Base-by-base conservation (phyloP, 495 filamentous ascomycete species). In the Penicillium samsonianum region DNA sequence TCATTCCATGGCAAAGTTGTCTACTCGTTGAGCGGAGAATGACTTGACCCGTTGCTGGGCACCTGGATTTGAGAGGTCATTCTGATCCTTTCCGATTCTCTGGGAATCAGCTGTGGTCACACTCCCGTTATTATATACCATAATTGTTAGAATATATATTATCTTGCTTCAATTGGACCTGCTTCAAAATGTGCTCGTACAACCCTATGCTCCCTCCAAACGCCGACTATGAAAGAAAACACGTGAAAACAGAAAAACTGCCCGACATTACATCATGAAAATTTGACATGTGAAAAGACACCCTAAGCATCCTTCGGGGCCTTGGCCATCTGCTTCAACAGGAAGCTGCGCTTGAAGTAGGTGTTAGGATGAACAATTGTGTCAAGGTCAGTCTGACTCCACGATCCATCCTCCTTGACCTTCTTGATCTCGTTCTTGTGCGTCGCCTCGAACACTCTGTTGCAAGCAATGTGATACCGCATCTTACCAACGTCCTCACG, bases 331-430 rank as follows among this genome's bases (percentile, higher is more conserved):
- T 91, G 86, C 81, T 90, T 96, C 45, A 98, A 72, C 63, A 95
- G 63, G 71, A 90, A 98, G 67, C 90, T 93, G 59, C 92, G 82
- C 79, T 94, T 93, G 73, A 98, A 98, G 72, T 97, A 99, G 53
- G 91, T 91, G 71, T 99, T 99, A 10, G 95, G 95, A 71, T 99
- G 95, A 19, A 96, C 87, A 62, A 99, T 97, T 2, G 92, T 98
- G 74, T 97, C 94, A 33, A 95, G 79, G 66, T 95, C 88, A 5
- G 83, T 79, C n/a, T 86, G 80, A 28, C 83, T 82, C 90, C 90
- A 92, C 31, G 84, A 76, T 8, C 85, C 84, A 35, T 85, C 81
- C 33, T 98, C 93, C 74, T 90, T 94, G 52, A 91, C 93, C 66
- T 84, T 86, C 74, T 90, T 91, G 55, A 99, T 84, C 68, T 97